Evolutionary conservation across 176 grass and related monocot genomes (phyloP), one percentile per base, ranked within the genome.

Genomic region (Ampelocalamus luodianensis): DNA sequence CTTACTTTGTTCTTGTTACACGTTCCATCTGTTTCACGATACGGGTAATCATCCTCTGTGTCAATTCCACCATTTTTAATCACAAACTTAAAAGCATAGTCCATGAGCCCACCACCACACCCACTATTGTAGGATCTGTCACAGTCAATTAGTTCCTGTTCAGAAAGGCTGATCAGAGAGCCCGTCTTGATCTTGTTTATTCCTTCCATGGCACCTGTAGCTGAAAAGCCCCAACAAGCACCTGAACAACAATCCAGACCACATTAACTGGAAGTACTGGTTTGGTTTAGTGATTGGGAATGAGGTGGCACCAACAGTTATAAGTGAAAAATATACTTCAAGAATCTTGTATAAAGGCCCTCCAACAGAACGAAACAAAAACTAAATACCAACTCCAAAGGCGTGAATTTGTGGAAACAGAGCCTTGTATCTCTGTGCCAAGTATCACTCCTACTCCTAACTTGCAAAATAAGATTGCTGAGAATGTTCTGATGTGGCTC

Each of bases 141-240:
- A 79, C 96, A 98, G 82, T 98, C 96, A 11, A 93, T 56, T 65
- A 95, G 85, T 70, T 98, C 91, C 80, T 95, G 96, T 80, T 98
- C 96, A 14, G 96, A 95, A 84, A 98, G 91, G 75, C 93, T 98
- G 22, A 90, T 65, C 16, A 98, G 91, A 61, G 93, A 89, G 29
- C 93, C 91, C 0, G 89, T 90, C 22, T 87, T 92, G 63, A 98
- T 95, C 82, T 98, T 93, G 66, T 98, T 98, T 86, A 98, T 98
- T 80, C 96, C 96, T 87, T 98, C 96, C 17, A 98, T 95, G 58
- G 96, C 93, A 76, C 93, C 96, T 85, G 93, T 95, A 39, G 96
- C 93, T 5, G 93, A 95, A 85, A 98, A 98, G 63, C 93, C 92
- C 96, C 96, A 98, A 80, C 96, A 98, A 82, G 91, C 93, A 79